These are phyloP conservation scores for Chaetomiaceae sp. DNA, from an alignment of 2,329 filamentous ascomycete genomes.

Conservation along the genomic window DNA sequence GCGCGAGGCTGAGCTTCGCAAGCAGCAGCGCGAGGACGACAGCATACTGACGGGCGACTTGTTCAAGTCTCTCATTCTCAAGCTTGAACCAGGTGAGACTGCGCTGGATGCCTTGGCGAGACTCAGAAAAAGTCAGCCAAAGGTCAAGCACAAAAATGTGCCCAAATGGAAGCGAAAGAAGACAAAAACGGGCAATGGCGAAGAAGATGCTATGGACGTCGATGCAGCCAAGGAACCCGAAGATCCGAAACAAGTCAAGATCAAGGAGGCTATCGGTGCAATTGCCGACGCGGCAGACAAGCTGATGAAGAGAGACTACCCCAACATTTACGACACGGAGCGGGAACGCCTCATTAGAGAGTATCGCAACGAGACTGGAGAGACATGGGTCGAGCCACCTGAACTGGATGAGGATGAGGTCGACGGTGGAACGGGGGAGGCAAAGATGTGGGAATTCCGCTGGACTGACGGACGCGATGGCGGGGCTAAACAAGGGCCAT, in stretches of 20 bases:
- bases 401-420: constrained; percentile 28
- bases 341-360: constrained; percentile 77
- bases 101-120: constrained; percentile 80
- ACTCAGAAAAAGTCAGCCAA: constrained; percentile 62
- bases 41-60: constrained; percentile 82
- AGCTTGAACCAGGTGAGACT: constrained; percentile 75
- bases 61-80: constrained; percentile 63
- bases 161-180: constrained; percentile 68
- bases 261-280: constrained; percentile 68
- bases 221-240: constrained; percentile 52
- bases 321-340: constrained; percentile 88
- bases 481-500: constrained; percentile 75
- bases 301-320: constrained; percentile 72
- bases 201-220: constrained; percentile 62
- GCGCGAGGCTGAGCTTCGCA: constrained; percentile 68
- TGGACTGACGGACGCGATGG: constrained; percentile 87
- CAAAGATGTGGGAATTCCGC: constrained; percentile 75
- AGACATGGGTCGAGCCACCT: constrained; percentile 61
- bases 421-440: constrained; percentile 22
- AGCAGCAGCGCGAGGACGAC: constrained; percentile 69
- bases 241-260: constrained; percentile 61
- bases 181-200: constrained; percentile 44
- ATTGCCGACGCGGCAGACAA: constrained; percentile 89
- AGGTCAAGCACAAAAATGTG: constrained; percentile 51
- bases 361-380: constrained; percentile 78